These are phyloP conservation scores for Penicillium italicum DNA, from an alignment of 2,329 filamentous ascomycete species.

Conservation along the genomic window DNA sequence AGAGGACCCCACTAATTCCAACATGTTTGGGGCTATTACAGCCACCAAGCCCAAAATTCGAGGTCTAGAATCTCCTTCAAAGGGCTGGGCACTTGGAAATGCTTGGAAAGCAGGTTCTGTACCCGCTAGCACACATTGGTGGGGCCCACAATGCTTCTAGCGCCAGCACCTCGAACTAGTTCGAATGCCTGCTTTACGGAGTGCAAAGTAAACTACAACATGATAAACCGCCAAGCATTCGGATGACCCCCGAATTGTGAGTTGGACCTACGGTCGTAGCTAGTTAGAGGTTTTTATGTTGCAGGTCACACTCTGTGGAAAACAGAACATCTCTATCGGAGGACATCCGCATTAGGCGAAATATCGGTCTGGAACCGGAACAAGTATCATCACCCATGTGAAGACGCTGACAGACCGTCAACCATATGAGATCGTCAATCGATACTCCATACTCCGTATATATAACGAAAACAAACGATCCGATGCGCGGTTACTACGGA, in stretches of 20 bases:
- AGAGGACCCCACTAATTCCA: conserved; percentile 2
- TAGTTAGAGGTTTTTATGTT: not conserved
- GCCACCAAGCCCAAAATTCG: conserved; percentile 3
- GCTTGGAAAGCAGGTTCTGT: conserved; percentile 3
- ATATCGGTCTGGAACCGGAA: not conserved
- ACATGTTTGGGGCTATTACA: conserved; percentile 1
- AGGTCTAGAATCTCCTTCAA: conserved; percentile 8
- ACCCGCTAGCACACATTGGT: not conserved
- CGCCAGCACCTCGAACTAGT: conserved; percentile 9
- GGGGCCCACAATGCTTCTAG: conserved; percentile 6
- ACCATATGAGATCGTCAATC: not conserved
- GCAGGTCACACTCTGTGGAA: not conserved
- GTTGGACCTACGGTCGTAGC: not conserved
- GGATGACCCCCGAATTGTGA: not conserved
- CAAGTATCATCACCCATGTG: not conserved
- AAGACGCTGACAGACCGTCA: not conserved
- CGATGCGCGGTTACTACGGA: not conserved
- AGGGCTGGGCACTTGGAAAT: conserved; percentile 4
- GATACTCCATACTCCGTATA: not conserved
- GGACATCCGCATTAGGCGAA: not conserved
- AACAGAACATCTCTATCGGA: not conserved
- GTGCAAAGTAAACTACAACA: not conserved
- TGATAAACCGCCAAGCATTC: not conserved
- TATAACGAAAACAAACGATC: not conserved
- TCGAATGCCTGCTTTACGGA: not conserved